Evolutionary conservation across 2,329 filamentous ascomycete genomes (phyloP), one percentile per base, ranked within the genome.

Genomic region (Talaromyces sp.): DNA sequence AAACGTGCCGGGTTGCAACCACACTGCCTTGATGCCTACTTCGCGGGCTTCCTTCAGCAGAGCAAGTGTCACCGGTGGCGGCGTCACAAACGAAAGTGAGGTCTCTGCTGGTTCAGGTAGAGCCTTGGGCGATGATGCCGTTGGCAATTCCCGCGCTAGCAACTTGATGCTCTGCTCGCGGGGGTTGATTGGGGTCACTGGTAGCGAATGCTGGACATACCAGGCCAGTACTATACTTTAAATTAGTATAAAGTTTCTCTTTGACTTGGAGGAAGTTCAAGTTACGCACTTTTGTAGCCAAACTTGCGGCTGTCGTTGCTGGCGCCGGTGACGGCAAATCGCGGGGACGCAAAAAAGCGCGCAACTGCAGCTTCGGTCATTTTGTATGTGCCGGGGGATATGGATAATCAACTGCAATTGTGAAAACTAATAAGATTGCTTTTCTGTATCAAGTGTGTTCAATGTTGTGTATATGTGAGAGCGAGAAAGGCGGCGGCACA

Each of bases 1-100:
- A 72, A 90, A 98, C 16, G 87, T 93, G 0, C 94, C 95, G 0
- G 95, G 95, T 78, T 98, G 95, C 66, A 98, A 79, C 90, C 91
- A 96, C 5, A 96, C 87, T 30, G 90, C 84, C 18, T 85, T 83
- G 52, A 96, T 79, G 3, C 92, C 88, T 10, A 89, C 81, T 61
- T 84, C 80, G 75, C 88, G 90, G 0, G 94, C 95, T 75, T 96
- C 90, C 65, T 87, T 81, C 47, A 98, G 80, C 7, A 96, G 80
- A 69, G 87, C 79, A 63, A 88, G 83, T 0, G 95, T 96, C 33
- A 91, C 87, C 2, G 82, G 76, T 0, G 95, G 94, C 3, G 91
- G 91, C 12, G 95, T 98, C 72, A 98, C 92, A 70, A 98, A 85
- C 36, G 89, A 94, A 12, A 98, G 81, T 4, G 88, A 88, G 0